A percentile compares a stretch with the other conserved stretches of the same genome.
phyloP scores from a whole-genome alignment of 345 rosid species.

The Salix suchowensis region DNA sequence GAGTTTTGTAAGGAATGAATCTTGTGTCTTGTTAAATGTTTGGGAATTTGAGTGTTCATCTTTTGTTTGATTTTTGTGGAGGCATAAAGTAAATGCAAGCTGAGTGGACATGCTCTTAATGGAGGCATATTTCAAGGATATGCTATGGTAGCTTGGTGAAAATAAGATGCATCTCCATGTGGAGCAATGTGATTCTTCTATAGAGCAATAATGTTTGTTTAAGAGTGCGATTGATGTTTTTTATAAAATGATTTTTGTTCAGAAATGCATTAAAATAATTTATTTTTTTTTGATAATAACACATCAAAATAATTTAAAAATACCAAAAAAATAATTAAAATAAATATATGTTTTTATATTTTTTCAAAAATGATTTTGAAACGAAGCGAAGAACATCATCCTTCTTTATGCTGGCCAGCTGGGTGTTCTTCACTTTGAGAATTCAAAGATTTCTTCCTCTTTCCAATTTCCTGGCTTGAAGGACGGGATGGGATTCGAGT shows the following conservation, averaged over 20 bases:
- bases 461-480: constrained; percentile 1
- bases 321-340: no score
- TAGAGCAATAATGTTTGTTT: background rate
- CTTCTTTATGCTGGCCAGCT: background rate
- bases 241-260: no score
- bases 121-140: background rate
- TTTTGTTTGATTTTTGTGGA: background rate
- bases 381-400: no score
- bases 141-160: background rate
- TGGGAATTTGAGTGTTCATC: background rate
- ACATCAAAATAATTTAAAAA: no score
- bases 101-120: background rate
- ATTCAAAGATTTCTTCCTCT: background rate
- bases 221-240: no score
- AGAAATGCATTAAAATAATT: no score
- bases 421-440: background rate
- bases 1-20: no score
- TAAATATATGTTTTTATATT: no score
- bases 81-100: background rate
- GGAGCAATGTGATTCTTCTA: background rate
- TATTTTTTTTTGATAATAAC: no score
- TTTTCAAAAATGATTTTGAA: no score
- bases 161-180: background rate
- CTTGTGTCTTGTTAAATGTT: background rate
- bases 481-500: background rate